Evolutionary conservation across 805 yeast genomes (phyloP).

Genomic region (Alloascoidea hylecoeti): DNA sequence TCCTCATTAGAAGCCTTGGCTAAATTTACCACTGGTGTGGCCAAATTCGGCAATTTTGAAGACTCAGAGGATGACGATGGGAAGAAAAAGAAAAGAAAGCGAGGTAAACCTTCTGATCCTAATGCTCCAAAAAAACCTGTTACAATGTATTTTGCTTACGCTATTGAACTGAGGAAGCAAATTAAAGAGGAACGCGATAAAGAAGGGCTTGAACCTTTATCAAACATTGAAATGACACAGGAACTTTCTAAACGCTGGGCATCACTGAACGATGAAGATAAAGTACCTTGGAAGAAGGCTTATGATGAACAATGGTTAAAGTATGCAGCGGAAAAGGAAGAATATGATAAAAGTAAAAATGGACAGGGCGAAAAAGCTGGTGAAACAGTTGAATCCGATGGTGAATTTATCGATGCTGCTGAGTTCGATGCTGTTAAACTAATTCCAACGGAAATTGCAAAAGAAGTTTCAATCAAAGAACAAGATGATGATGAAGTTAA

Average conservation of each 20-base stretch:
- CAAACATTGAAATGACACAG: slow-evolving; percentile 67
- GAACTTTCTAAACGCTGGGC: slow-evolving; percentile 75
- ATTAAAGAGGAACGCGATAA: slow-evolving; percentile 54
- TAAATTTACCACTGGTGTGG: slow-evolving; percentile 20
- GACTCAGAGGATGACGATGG: slow-evolving; percentile 17
- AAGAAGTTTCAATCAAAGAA: background rate
- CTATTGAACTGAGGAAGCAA: slow-evolving; percentile 57
- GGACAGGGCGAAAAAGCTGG: background rate
- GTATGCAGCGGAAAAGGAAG: background rate
- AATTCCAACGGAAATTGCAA: background rate
- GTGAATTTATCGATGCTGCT: background rate
- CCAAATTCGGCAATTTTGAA: slow-evolving; percentile 17
- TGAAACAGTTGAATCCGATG: background rate
- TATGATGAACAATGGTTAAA: background rate
- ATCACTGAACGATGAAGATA: slow-evolving; percentile 51
- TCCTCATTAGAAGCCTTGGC: slow-evolving; percentile 23
- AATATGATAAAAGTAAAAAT: background rate
- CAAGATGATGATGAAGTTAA: background rate
- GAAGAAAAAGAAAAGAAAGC: slow-evolving; percentile 24
- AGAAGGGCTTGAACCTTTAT: slow-evolving; percentile 44
- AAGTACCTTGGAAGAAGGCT: slow-evolving; percentile 50
- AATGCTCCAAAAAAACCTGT: slow-evolving; percentile 93
- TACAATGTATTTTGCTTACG: slow-evolving; percentile 73
- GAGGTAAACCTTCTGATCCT: slow-evolving; percentile 53
- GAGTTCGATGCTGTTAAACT: background rate